phyloP scores from a whole-genome alignment of 208 protist genomes.

The Naegleria fowleri region DNA sequence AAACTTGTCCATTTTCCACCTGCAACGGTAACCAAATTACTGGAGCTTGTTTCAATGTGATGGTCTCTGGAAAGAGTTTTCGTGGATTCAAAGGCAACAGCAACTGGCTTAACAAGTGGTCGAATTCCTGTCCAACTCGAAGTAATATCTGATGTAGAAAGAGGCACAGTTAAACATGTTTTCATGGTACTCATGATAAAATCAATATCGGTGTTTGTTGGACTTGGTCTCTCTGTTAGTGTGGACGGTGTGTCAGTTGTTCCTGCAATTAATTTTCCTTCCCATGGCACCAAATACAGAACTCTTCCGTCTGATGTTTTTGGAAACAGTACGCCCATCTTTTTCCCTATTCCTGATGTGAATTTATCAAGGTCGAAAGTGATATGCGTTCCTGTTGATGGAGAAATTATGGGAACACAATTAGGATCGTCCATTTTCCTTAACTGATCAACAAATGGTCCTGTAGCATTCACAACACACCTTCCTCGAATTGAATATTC shows the following conservation, averaged over 20 bases:
- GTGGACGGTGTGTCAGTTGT: conserved; percentile 76
- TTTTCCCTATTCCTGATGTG: neutral
- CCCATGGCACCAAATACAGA: conserved; percentile 82
- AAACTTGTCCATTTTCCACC: conserved; percentile 94
- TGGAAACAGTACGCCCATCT: conserved; percentile 64
- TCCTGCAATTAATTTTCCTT: conserved; percentile 80
- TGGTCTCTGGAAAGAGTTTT: conserved; percentile 82
- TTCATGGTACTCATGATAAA: conserved; percentile 64
- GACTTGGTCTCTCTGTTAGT: conserved; percentile 56
- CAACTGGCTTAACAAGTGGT: conserved; percentile 54
- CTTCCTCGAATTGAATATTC: conserved; percentile 67
- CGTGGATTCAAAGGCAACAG: conserved; percentile 38
- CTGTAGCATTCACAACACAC: conserved; percentile 77
- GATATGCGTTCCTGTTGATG: conserved; percentile 71
- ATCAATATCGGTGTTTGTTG: conserved; percentile 62
- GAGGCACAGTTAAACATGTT: conserved; percentile 53
- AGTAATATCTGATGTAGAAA: conserved; percentile 57
- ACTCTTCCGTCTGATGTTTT: conserved; percentile 83
- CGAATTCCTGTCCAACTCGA: conserved; percentile 77
- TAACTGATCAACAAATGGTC: conserved; percentile 69
- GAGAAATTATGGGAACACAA: conserved; percentile 53
- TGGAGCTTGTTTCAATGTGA: conserved; percentile 56
- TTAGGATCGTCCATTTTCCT: conserved; percentile 63
- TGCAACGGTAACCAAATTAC: conserved; percentile 69
- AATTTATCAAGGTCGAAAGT: conserved; percentile 53